Base-by-base conservation (phyloP, 768 basidiomycete species). In the Mrakia gelida region DNA sequence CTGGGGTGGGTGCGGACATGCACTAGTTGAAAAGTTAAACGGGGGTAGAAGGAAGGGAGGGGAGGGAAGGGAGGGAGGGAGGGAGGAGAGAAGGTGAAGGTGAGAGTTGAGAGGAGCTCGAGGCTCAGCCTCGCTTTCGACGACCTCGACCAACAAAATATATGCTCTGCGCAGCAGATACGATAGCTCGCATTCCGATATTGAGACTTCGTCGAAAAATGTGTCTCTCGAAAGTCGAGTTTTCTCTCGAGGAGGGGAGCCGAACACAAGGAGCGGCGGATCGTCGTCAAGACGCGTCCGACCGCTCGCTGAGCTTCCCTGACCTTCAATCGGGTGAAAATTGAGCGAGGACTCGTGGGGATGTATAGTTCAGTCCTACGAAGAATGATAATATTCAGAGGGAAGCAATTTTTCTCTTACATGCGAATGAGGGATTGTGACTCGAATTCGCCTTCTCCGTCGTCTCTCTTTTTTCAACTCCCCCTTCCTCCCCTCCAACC, bases 81-180 rank as follows among this genome's bases (percentile, higher is more conserved):
- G 6, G 52, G 72, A 34, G 72, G 77, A 61, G 15, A 11, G 77
- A 73, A 52, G n/a, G 21, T 30, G 26, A 73, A 38, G 32, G 61
- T 26, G 63, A 7, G 63, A 30, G 71, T 13, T 59, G n/a, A 18
- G 43, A 23, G 11, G 63, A 16, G n/a, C 26, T 21, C 34, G 18
- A 16, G 61, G 11, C 38, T 49, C 10, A 18, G 15, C 15, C 15
- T 52, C 45, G 9, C 45, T 49, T 49, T 49, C 18, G 7, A 52
- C 49, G 49, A 16, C 49, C 1, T 52, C 16, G 1, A 16, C 18
- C 49, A 52, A 52, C 49, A 21, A 52, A 21, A 16, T 15, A 52
- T 52, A 52, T 52, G 21, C 16, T 21, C 15, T 45, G 15, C 11
- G 5, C 45, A 15, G 45, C 45, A 13, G 2, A 45, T 1, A 11